phyloP scores from a whole-genome alignment of 495 filamentous ascomycete species.

The Neurospora discreta region DNA sequence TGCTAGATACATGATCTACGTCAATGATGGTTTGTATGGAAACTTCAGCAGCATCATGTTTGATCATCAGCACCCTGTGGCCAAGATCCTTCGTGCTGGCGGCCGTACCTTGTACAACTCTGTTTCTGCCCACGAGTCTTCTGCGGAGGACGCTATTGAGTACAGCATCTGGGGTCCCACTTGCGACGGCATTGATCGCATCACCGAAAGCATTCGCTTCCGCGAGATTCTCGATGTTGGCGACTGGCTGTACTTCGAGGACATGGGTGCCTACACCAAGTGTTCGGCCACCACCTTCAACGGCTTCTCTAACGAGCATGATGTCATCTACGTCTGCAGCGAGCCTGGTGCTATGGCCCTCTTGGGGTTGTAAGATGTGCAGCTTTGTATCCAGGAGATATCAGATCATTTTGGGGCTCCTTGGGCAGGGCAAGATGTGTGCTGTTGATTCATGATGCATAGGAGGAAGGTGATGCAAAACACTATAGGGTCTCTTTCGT shows the following conservation, averaged over 20 bases:
- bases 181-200: constrained; percentile 94
- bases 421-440: background rate
- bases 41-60: constrained; percentile 99
- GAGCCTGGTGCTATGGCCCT: constrained; percentile 78
- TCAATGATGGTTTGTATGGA: constrained; percentile 95
- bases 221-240: constrained; percentile 68
- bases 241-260: constrained; percentile 96
- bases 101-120: constrained; percentile 40
- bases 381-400: background rate
- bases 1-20: constrained; percentile 83
- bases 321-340: constrained; percentile 88
- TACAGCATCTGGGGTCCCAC: constrained; percentile 99
- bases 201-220: constrained; percentile 65
- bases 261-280: constrained; percentile 98
- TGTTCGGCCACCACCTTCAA: constrained; percentile 98
- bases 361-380: constrained; percentile 29
- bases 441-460: background rate
- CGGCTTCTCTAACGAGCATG: constrained; percentile 86
- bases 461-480: background rate
- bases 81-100: constrained; percentile 61
- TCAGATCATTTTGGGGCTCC: background rate
- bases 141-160: constrained; percentile 32
- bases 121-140: constrained; percentile 21
- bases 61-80: constrained; percentile 86
- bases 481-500: background rate